Evolutionary conservation across 2,329 filamentous ascomycete species (phyloP).

Genomic region (Hypomyces perniciosus): DNA sequence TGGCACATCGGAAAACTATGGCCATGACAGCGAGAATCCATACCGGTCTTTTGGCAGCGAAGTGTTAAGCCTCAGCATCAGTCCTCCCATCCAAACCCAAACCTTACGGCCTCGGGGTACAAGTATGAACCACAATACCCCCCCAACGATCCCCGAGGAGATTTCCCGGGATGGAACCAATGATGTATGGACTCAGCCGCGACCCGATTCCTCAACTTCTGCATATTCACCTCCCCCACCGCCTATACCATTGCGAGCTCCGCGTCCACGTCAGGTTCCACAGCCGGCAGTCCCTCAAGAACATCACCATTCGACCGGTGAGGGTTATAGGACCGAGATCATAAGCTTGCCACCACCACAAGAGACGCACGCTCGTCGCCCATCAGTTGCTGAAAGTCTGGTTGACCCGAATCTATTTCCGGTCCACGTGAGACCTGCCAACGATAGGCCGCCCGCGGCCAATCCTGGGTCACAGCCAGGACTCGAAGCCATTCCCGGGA

Average conservation of each 20-base stretch:
- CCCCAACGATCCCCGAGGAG: conserved; percentile 15
- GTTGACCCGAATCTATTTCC: conserved; percentile 7
- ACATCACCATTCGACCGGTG: background rate
- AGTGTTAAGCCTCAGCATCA: conserved; percentile 12
- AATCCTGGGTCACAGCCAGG: background rate
- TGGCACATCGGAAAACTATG: conserved; percentile 9
- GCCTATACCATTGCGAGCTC: conserved; percentile 5
- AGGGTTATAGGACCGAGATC: background rate
- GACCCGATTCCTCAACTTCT: conserved; percentile 4
- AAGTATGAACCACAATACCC: conserved; percentile 6
- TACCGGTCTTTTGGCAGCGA: conserved; percentile 15
- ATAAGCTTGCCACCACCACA: background rate
- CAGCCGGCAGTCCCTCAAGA: background rate
- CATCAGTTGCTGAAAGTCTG: conserved; percentile 9
- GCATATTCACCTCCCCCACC: conserved; percentile 5
- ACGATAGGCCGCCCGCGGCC: background rate
- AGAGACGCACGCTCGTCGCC: background rate
- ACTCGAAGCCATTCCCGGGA: conserved; percentile 1
- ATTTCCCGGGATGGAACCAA: background rate
- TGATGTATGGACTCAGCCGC: conserved; percentile 9
- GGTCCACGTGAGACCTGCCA: background rate
- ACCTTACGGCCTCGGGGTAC: conserved; percentile 6
- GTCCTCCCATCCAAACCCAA: conserved; percentile 2
- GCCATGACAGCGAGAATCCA: conserved; percentile 10
- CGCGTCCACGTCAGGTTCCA: conserved; percentile 4